phyloP scores from a whole-genome alignment of 2,329 filamentous ascomycete genomes.

The Aspergillus cejpii region DNA sequence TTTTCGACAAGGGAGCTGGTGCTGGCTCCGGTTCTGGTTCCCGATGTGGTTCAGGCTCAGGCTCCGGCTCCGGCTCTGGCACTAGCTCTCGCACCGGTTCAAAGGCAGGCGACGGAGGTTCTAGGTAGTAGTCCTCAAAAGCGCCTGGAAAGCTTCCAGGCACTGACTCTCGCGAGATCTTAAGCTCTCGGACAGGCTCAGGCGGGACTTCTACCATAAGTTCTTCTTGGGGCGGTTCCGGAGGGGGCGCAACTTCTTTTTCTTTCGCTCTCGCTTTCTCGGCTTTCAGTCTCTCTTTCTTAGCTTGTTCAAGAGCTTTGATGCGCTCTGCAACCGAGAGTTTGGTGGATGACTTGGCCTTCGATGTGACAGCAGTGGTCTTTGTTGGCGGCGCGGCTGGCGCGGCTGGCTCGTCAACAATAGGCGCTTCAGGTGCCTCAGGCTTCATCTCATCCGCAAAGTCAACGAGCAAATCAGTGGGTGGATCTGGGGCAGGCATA shows the following conservation, averaged over 20 bases:
- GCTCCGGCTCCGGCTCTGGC: conserved; percentile 17
- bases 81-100: conserved; percentile 11
- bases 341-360: conserved; percentile 38
- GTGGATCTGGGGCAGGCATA: conserved; percentile 13
- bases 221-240: conserved; percentile 8
- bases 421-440: conserved; percentile 28
- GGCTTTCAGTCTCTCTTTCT: conserved; percentile 36
- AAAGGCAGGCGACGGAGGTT: conserved; percentile 20
- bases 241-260: conserved; percentile 13
- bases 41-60: conserved; percentile 19
- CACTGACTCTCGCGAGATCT: conserved; percentile 39
- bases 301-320: conserved; percentile 41
- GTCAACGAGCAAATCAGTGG: conserved; percentile 31
- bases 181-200: conserved; percentile 29
- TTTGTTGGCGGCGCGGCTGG: conserved; percentile 40
- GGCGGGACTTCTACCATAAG: conserved; percentile 9
- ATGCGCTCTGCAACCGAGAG: conserved; percentile 50
- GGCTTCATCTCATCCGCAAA: conserved; percentile 28
- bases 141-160: conserved; percentile 55
- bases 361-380: conserved; percentile 27
- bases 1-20: background rate
- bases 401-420: conserved; percentile 36
- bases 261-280: conserved; percentile 21
- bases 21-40: conserved; percentile 17
- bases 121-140: conserved; percentile 42